Base-by-base conservation (phyloP, 2,329 filamentous ascomycete species). In the Botrytis aclada region DNA sequence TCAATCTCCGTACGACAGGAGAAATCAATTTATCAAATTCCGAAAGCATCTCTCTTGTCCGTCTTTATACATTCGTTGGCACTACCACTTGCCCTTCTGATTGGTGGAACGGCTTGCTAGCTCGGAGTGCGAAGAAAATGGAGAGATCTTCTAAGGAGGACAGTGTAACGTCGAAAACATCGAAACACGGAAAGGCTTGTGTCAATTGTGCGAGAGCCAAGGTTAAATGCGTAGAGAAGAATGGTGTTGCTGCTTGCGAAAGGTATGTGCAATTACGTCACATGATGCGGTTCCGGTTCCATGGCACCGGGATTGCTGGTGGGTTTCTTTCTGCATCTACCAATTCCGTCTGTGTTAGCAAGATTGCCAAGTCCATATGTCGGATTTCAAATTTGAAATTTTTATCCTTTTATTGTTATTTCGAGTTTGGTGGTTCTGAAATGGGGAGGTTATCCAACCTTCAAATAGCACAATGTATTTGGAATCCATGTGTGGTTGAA, bases 171-270 rank as follows among this genome's bases (percentile, higher is more conserved):
- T 45, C 69, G 22, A 71, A 71, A 18, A 29, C 54, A 12, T 71
- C 60, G 1, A 45, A 45, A 20, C 69, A 71, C n/a, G 69, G 69
- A 10, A 71, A 71, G 9, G 51, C 70, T 29, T 72, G 63, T 39
- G 64, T 45, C 29, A 58, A 69, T 29, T 72, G 70, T 72, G 70
- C 70, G 8, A 56, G 8, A 34, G 70, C 70, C 9, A 72, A 72
- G 25, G 70, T 72, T 3, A 72, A 72, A 54, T 72, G 70, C 18
- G 54, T 58, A 22, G 47, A 43, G 34, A 54, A 25, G 25, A 45
- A 45, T 34, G 54, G 29, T 18, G 29, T 43, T n/a, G 39, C 39
- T 25, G 63, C 47, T 58, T 72, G 70, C 29, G 70, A 72, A 69
- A 72, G 70, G 70, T 72, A 69, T 47, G 56, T 37, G 20, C n/a